Base-by-base conservation (phyloP, 495 filamentous ascomycete species). In the Entonaema liquescens region DNA sequence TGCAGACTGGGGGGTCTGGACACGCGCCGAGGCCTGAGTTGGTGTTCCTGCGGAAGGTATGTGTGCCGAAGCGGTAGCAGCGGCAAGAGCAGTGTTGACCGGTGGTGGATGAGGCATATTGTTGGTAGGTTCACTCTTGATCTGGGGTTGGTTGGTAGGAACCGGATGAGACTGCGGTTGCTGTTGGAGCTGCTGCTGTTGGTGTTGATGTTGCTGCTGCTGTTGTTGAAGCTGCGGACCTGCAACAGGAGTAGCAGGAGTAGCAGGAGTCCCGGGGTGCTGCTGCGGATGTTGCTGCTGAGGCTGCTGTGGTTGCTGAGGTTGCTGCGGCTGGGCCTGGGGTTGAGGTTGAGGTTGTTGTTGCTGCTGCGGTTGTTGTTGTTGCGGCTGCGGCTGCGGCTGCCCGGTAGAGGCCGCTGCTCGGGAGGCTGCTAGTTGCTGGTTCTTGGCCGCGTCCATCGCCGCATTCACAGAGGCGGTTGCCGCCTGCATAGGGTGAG, bases 361-460 rank as follows among this genome's bases (percentile, higher is more conserved):
- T 38, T 58, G 55, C 17, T 8, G 74, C 56, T 59, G 77, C 36
- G 36, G 54, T 36, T 19, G 54, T 21, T 38, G 54, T n/a, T 2
- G 29, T 11, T 57, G 54, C 9, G 35, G 42, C 58, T 55, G 79
- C 8, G 55, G 75, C 26, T 73, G 80, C 35, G 64, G 28, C 15
- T 73, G 72, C 8, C 67, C 73, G 1, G 62, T 25, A 21, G 71
- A 55, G 1, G 71, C 77, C 5, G 76, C 35, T 63, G 72, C 65
- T 21, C 78, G 79, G 59, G 67, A 78, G 3, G 65, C 76, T 38
- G 76, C 76, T 60, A 84, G 57, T 62, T 86, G 84, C 55, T 85
- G 82, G 28, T 81, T 85, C 75, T 84, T 84, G 44, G 84, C 85
- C 8, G 82, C 82, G 62, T 86, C 84, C 68, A 86, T 81, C 25